These are phyloP conservation scores for Leccinum fallax DNA, from an alignment of 1,284 basidiomycete species.

Conservation along the genomic window DNA sequence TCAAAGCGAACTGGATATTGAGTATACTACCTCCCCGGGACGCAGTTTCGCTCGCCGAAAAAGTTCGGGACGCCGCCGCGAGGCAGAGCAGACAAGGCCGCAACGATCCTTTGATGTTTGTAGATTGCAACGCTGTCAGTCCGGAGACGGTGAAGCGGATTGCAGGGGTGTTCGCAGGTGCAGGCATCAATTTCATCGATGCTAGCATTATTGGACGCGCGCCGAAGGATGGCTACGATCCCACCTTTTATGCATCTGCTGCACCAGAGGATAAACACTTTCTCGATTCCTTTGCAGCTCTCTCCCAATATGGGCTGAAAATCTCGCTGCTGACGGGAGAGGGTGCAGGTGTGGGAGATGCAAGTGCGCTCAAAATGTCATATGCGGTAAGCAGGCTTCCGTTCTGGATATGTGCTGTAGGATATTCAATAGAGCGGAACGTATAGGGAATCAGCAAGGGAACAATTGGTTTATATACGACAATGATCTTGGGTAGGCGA, in stretches of 20 bases:
- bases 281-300: slow-evolving; percentile 46
- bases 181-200: slow-evolving; percentile 51
- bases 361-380: slow-evolving; percentile 65
- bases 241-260: slow-evolving; percentile 57
- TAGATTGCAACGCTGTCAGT: slow-evolving; percentile 63
- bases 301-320: slow-evolving; percentile 49
- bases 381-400: slow-evolving; percentile 50
- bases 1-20: slow-evolving; percentile 48
- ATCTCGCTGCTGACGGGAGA: slow-evolving; percentile 48
- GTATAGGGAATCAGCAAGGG: slow-evolving; percentile 58
- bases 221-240: slow-evolving; percentile 49
- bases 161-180: slow-evolving; percentile 44
- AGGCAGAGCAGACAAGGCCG: slow-evolving; percentile 11
- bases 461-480: slow-evolving; percentile 53
- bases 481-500: slow-evolving; percentile 56
- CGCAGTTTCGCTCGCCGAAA: slow-evolving; percentile 51
- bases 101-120: slow-evolving; percentile 41
- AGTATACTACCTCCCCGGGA: slow-evolving; percentile 61
- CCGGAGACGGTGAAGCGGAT: slow-evolving; percentile 53
- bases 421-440: slow-evolving; percentile 3
- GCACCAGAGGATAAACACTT: slow-evolving; percentile 37
- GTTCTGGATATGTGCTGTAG: background rate
- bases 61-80: slow-evolving; percentile 36
- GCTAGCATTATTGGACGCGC: slow-evolving; percentile 62
- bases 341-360: slow-evolving; percentile 53